phyloP scores from a whole-genome alignment of 2,329 filamentous ascomycete species.

The Monilinia aucupariae region DNA sequence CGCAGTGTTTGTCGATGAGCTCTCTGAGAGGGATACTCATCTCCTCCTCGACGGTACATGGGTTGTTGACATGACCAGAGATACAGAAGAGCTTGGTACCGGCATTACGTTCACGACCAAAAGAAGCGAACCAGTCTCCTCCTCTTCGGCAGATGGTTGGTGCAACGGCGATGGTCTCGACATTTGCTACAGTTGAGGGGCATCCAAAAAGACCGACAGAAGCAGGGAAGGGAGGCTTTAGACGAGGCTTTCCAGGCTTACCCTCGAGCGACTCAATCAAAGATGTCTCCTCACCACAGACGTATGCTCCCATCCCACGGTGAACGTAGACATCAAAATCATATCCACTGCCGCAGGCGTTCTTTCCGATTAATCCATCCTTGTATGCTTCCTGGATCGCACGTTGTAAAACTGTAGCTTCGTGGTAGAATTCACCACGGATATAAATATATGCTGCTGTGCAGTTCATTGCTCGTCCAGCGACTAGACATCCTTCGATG shows the following conservation, averaged over 20 bases:
- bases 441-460: slow-evolving; percentile 99
- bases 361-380: slow-evolving; percentile 93
- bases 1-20: slow-evolving; percentile 97
- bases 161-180: slow-evolving; percentile 92
- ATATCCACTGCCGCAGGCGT: slow-evolving; percentile 93
- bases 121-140: slow-evolving; percentile 84
- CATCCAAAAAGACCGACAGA: slow-evolving; percentile 97
- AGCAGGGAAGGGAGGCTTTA: slow-evolving; percentile 98
- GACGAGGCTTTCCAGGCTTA: slow-evolving; percentile 95
- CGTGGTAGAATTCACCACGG: slow-evolving; percentile 94
- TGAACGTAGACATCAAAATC: slow-evolving; percentile 97
- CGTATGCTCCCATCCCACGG: slow-evolving; percentile 94
- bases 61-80: slow-evolving; percentile 98
- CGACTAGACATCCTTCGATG: slow-evolving; percentile 91
- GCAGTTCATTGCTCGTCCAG: slow-evolving; percentile 97
- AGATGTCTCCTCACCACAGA: slow-evolving; percentile 97
- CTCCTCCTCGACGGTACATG: slow-evolving; percentile 95
- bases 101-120: slow-evolving; percentile 92
- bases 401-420: slow-evolving; percentile 85
- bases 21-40: slow-evolving; percentile 97
- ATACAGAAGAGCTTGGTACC: slow-evolving; percentile 99
- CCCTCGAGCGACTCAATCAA: slow-evolving; percentile 97
- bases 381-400: slow-evolving; percentile 98
- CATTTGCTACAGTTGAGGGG: slow-evolving; percentile 95
- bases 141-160: slow-evolving; percentile 94